Conservation (phyloP, 2,329 filamentous ascomycete species). For the Paecilomyces sp. region DNA sequence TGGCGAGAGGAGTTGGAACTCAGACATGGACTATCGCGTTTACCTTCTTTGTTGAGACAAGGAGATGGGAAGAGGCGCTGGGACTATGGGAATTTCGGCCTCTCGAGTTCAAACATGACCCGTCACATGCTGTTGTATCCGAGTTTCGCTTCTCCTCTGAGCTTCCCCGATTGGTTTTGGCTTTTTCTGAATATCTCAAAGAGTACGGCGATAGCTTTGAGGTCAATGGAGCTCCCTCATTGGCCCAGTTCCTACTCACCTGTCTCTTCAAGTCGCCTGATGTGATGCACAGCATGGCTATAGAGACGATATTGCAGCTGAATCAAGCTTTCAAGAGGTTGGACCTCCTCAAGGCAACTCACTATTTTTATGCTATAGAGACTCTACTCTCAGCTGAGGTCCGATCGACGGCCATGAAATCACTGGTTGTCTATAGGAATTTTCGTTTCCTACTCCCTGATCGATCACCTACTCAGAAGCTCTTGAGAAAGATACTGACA, state of each 20-base stretch:
- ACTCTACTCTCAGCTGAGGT: slow-evolving; percentile 20
- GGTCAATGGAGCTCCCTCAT: not conserved
- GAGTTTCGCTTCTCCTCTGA: slow-evolving; percentile 7
- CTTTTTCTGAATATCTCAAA: slow-evolving; percentile 15
- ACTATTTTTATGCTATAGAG: slow-evolving; percentile 23
- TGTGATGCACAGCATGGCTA: slow-evolving; percentile 18
- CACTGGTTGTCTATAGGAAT: slow-evolving; percentile 35
- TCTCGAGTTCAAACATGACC: slow-evolving; percentile 3
- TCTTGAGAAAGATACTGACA: slow-evolving; percentile 19
- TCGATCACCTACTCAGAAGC: slow-evolving; percentile 10
- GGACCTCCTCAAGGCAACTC: slow-evolving; percentile 12
- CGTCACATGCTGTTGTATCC: slow-evolving; percentile 9
- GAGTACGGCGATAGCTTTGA: not conserved
- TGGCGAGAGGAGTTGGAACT: slow-evolving; percentile 14
- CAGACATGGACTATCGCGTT: slow-evolving; percentile 24
- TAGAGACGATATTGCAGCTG: slow-evolving; percentile 23
- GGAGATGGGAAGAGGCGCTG: slow-evolving; percentile 24
- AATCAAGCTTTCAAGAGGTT: slow-evolving; percentile 17
- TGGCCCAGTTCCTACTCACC: slow-evolving; percentile 19
- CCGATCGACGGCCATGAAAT: slow-evolving; percentile 19
- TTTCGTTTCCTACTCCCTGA: slow-evolving; percentile 26
- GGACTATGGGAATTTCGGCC: slow-evolving; percentile 22
- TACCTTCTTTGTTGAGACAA: slow-evolving; percentile 20
- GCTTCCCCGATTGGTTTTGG: slow-evolving; percentile 14
- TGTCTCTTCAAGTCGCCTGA: slow-evolving; percentile 17